Evolutionary conservation across 2,329 filamentous ascomycete genomes (phyloP), one percentile per base, ranked within the genome.

Genomic region (Aspergillus chevalieri): DNA sequence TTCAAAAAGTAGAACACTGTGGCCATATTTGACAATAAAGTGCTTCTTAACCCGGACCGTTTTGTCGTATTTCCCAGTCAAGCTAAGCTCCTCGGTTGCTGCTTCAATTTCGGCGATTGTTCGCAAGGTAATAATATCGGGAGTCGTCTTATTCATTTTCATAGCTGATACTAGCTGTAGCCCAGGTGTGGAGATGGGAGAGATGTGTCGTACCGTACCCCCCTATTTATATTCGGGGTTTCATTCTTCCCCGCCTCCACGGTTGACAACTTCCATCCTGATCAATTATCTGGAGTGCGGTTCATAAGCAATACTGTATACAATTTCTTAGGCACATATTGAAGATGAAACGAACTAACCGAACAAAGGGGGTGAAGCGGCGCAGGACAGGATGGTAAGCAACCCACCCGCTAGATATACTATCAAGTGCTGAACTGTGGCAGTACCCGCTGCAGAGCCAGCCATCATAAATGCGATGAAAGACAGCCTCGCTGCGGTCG

Each of bases 11-110:
- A 48, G 24, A 17, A 60, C 52, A 10, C 33, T 45, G 30, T 45
- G 15, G 30, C 49, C 52, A 12, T 55, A 30, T 52, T 60, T 60
- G 44, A 60, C 56, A 12, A 47, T 47, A 45, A 60, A 58, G 38
- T 41, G 50, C 47, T 56, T 52, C 34, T 47, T 51, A 30, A 57
- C 50, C 44, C 52, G 50, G 50, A 60, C 53, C 2, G 57, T 52
- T 44, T 58, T 57, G 39, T 50, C 36, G 21, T 49, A 52, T 21
- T 38, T 52, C 44, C 43, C 47, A 12, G 50, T 49, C 42, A 49
- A 34, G 48, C 53, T 56, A 34, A 58, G 42, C 33, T 56, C 7
- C 33, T 53, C 45, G 14, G 55, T 49, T 44, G 55, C 55, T 4
- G 53, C 48, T 48, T 57, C 53, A 39, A 60, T 55, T 46, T 57